Percentiles rank a stretch among this genome's conserved stretches.
Evolutionary conservation across 768 basidiomycete species (phyloP).

Genomic region (Lactarius indigo): DNA sequence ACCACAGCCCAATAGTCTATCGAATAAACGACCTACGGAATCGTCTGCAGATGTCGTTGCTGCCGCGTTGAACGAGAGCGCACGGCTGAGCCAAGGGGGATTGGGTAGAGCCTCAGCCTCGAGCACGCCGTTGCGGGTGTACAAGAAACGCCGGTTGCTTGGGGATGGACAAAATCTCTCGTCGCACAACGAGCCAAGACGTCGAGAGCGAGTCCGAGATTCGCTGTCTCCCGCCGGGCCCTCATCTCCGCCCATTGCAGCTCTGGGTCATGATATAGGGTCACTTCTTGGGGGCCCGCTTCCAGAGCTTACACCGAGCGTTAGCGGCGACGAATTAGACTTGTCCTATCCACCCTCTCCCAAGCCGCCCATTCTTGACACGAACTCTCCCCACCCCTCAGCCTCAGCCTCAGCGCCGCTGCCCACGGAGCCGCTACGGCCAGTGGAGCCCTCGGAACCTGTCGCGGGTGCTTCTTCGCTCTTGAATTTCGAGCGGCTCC

Average conservation of each 20-base stretch:
- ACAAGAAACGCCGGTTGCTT: conserved; percentile 1
- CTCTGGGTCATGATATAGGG: neutral
- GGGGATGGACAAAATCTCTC: neutral
- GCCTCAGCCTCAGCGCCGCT: too few species aligned
- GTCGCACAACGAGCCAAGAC: neutral
- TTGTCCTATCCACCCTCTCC: conserved; percentile 14
- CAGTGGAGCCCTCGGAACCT: neutral
- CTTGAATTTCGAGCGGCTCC: neutral
- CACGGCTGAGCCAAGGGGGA: conserved; percentile 1
- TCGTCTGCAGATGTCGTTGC: conserved; percentile 19
- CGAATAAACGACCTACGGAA: neutral
- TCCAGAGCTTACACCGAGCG: neutral
- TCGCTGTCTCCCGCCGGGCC: neutral
- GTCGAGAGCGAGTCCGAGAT: neutral
- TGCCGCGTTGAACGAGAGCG: conserved; percentile 11
- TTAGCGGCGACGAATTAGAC: conserved; percentile 8
- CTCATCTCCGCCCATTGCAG: conserved; percentile 9
- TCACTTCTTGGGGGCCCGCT: neutral
- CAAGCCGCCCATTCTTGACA: neutral
- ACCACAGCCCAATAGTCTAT: neutral
- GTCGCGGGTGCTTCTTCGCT: neutral
- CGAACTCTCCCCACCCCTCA: neutral
- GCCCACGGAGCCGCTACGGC: neutral
- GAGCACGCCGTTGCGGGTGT: conserved; percentile 11
- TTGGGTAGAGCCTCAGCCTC: neutral